A percentile compares a stretch with the other conserved stretches of the same genome.
Conservation (phyloP, 352 stramenopile species). For the Aphanomyces euteiches region DNA sequence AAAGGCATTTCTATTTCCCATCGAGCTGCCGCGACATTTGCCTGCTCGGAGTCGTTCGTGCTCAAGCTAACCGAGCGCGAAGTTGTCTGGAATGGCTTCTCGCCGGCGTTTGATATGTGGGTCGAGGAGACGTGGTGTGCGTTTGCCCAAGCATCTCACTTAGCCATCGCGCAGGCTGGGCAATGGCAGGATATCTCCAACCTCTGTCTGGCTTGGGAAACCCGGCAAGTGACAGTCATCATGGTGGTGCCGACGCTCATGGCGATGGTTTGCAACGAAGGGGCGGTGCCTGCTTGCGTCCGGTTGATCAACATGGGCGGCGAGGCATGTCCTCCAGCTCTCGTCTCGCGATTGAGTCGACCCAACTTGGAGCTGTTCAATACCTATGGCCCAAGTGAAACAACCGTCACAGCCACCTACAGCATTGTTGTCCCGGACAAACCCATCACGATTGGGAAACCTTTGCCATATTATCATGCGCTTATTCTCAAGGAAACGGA, state of each 20-base stretch:
- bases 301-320: conserved; percentile 7
- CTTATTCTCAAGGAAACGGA: neutral
- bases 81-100: conserved; percentile 15
- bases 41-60: neutral
- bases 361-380: neutral
- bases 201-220: neutral
- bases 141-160: conserved; percentile 4
- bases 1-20: conserved; percentile 20
- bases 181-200: conserved; percentile 8
- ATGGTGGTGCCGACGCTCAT: conserved; percentile 15
- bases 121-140: conserved; percentile 17
- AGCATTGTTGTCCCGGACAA: neutral
- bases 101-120: conserved; percentile 16
- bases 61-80: neutral
- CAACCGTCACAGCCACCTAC: conserved; percentile 18
- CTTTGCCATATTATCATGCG: conserved; percentile 3
- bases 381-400: conserved; percentile 13
- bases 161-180: neutral
- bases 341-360: neutral
- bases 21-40: neutral
- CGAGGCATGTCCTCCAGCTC: conserved; percentile 1
- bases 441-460: conserved; percentile 7
- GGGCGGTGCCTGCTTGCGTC: neutral
- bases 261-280: conserved; percentile 19
- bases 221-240: conserved; percentile 12